Evolutionary conservation across 1,139 yeast species (phyloP), one percentile per base, ranked within the genome.

Genomic region (Nakaseomyces uthaithaninus): DNA sequence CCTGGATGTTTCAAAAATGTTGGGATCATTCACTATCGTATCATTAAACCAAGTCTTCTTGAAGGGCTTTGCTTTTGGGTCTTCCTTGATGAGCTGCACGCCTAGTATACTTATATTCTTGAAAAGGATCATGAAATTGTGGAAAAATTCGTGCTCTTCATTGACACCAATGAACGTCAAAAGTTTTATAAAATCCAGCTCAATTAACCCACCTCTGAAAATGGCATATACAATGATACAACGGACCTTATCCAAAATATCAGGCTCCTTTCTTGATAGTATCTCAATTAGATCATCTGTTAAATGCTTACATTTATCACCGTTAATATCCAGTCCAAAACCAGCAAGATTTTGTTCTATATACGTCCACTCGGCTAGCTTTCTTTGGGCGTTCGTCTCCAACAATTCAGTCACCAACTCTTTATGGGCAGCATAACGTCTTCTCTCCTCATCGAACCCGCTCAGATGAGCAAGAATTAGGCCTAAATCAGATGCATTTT

Each of bases 191-290:
- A 82, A 75, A 64, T 91, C 99, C 7, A 70, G 60, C 50, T 79
- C 81, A 14, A 85, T 70, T 22, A 91, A 66, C 0, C 99, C 98
- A 4, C 93, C 91, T 49, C 97, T 71, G 60, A 79, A 83, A 28
- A 87, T 62, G 1, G 89, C 82, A 60, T 91, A 91, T 3, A 83
- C 65, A 23, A 85, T 67, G n/a, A 91, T 73, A 34, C 84, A 67
- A 46, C 98, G 72, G 48, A 86, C 68, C 55, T 85, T 85, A 53
- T 86, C 93, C 36, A 72, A 69, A 17, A 70, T 66, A 19, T 66
- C 68, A 39, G 77, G 66, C 39, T 68, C 70, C 40, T 71, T 66
- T 48, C 79, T 63, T 17, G 75, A 74, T 30, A 89, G 65, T 27
- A 79, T 58, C 3, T 66, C 70, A 23, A 91, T 67, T 45, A 89